These are phyloP conservation scores for Colletotrichum ledebouriae DNA, from an alignment of 2,329 filamentous ascomycete genomes.

Conservation along the genomic window DNA sequence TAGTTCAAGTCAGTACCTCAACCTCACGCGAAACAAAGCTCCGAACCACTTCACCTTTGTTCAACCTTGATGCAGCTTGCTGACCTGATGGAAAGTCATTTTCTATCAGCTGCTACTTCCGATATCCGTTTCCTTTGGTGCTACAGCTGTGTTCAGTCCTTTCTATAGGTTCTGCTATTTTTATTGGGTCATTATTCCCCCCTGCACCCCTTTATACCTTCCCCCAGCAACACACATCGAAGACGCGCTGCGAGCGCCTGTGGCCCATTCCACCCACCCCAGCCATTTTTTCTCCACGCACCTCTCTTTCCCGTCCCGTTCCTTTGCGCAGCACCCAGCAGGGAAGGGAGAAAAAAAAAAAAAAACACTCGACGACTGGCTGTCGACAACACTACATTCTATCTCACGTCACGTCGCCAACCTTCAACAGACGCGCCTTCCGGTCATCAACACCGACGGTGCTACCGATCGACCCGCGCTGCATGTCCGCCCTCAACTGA, in stretches of 20 bases:
- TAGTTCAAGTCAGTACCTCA: neutral
- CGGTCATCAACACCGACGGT: conserved; percentile 27
- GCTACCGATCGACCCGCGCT: conserved; percentile 24
- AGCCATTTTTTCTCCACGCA: conserved; percentile 41
- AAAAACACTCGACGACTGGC: conserved; percentile 36
- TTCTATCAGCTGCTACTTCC: neutral
- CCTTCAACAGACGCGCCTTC: conserved; percentile 27
- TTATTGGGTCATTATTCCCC: neutral
- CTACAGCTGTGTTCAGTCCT: neutral
- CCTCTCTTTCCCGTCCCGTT: conserved; percentile 20
- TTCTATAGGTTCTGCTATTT: neutral
- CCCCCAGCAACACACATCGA: neutral
- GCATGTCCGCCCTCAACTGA: conserved; percentile 38
- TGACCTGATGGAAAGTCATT: too few species aligned
- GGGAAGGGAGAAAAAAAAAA: conserved; percentile 13
- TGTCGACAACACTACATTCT: conserved; percentile 12
- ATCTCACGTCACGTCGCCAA: conserved; percentile 33
- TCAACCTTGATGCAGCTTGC: too few species aligned
- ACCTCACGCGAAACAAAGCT: too few species aligned
- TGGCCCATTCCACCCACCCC: conserved; percentile 33
- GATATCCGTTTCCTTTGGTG: neutral
- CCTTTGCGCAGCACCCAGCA: conserved; percentile 28
- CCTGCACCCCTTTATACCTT: neutral
- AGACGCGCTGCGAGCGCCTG: conserved; percentile 11
- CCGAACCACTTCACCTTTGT: too few species aligned